Evolutionary conservation across 1,139 yeast species (phyloP).

Genomic region (Nadsonia commutata): DNA sequence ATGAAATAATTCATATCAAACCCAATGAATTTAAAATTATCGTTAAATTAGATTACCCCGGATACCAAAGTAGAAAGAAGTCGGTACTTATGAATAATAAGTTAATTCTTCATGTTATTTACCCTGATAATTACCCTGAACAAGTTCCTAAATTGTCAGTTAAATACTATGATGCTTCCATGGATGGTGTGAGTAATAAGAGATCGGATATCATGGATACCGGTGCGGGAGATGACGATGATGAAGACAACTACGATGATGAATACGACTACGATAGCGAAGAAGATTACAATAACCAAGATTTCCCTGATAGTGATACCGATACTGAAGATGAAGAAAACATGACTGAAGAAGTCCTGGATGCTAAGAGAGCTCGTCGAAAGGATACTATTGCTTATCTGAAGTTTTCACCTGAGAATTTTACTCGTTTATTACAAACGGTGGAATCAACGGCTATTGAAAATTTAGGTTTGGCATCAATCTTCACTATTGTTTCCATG

Average conservation of each 20-base stretch:
- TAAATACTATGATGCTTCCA: conserved; percentile 23
- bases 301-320: neutral
- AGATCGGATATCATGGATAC: conserved; percentile 12
- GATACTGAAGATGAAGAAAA: conserved; percentile 5
- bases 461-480: conserved; percentile 73
- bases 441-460: conserved; percentile 41
- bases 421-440: conserved; percentile 32
- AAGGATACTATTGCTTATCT: neutral
- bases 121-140: conserved; percentile 61
- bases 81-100: neutral
- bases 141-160: conserved; percentile 42
- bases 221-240: conserved; percentile 25
- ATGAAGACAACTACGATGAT: conserved; percentile 28
- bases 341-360: conserved; percentile 15
- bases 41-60: neutral
- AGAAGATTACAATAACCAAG: conserved; percentile 2
- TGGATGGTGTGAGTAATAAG: conserved; percentile 9
- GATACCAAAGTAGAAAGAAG: neutral
- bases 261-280: conserved; percentile 6
- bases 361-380: conserved; percentile 8
- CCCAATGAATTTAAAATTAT: neutral
- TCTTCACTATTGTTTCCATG: conserved; percentile 62
- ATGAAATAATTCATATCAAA: conserved; percentile 41
- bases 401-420: conserved; percentile 11
- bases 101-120: conserved; percentile 40